phyloP scores from a whole-genome alignment of 805 yeast genomes.

The Cyberlindnera nakhonratchasimensis region DNA sequence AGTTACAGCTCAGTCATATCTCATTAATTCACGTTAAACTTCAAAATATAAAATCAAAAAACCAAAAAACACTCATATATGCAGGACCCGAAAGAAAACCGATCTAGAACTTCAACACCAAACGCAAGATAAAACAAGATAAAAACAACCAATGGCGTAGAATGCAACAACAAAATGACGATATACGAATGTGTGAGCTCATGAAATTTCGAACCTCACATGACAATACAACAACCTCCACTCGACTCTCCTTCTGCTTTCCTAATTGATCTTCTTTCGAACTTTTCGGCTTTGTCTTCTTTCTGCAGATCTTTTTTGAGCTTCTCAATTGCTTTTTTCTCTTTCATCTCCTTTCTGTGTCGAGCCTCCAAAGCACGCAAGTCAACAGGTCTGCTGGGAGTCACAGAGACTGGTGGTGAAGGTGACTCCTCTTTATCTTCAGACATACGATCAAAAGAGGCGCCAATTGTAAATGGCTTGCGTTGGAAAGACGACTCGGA shows the following conservation, averaged over 20 bases:
- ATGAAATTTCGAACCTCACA: no score
- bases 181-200: no score
- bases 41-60: no score
- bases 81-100: no score
- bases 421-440: neutral
- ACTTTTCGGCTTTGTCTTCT: neutral
- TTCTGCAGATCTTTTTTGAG: neutral
- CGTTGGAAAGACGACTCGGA: neutral
- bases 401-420: neutral
- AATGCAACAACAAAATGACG: neutral
- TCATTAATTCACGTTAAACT: no score
- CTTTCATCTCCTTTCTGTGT: constrained; percentile 2
- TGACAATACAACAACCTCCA: constrained; percentile 9
- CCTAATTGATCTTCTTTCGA: neutral
- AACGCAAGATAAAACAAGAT: neutral
- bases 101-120: no score
- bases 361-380: neutral
- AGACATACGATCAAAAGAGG: constrained; percentile 5
- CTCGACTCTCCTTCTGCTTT: neutral
- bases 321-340: neutral
- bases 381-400: constrained; percentile 2
- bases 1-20: no score
- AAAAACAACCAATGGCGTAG: neutral
- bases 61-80: no score
- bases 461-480: constrained; percentile 15